Percentiles rank a stretch among this genome's conserved stretches.
phyloP scores from a whole-genome alignment of 179 eudicot species.

The Amaranthus tricolor region DNA sequence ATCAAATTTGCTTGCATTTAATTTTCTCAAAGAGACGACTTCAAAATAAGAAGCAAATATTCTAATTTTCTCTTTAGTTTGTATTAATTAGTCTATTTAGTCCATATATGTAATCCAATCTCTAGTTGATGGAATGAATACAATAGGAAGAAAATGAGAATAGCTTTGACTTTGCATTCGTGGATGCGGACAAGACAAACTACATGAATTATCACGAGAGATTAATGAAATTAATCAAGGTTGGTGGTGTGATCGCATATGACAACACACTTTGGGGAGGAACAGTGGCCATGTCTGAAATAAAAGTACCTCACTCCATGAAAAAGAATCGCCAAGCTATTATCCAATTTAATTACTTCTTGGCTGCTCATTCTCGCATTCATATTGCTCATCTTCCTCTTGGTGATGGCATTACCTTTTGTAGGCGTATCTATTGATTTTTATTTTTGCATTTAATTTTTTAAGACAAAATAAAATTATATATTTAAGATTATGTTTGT shows the following conservation, averaged over 20 bases:
- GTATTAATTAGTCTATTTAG: no score
- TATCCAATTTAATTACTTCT: slow-evolving; percentile 39
- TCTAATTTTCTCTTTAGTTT: no score
- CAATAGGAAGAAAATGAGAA: slow-evolving; percentile 51
- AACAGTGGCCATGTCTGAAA: slow-evolving; percentile 46
- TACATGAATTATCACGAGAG: slow-evolving; percentile 50
- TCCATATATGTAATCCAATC: no score
- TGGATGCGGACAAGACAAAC: slow-evolving; percentile 57
- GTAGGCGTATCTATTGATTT: slow-evolving; percentile 42
- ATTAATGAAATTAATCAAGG: slow-evolving; percentile 41
- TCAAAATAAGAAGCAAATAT: no score
- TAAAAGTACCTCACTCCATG: slow-evolving; percentile 30
- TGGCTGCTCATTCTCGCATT: slow-evolving; percentile 56
- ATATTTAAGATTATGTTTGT: no score
- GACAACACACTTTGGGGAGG: slow-evolving; percentile 73
- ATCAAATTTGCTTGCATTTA: no score
- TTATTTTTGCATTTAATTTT: no score
- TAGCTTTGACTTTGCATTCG: slow-evolving; percentile 55
- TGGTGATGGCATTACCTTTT: slow-evolving; percentile 66
- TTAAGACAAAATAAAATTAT: no score
- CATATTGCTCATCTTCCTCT: slow-evolving; percentile 49
- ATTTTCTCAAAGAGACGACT: no score
- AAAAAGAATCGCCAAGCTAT: slow-evolving; percentile 10
- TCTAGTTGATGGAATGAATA: slow-evolving; percentile 1
- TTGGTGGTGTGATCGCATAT: slow-evolving; percentile 51